Conservation (phyloP, 208 protist genomes). For the Paratrypanosoma confusum region DNA sequence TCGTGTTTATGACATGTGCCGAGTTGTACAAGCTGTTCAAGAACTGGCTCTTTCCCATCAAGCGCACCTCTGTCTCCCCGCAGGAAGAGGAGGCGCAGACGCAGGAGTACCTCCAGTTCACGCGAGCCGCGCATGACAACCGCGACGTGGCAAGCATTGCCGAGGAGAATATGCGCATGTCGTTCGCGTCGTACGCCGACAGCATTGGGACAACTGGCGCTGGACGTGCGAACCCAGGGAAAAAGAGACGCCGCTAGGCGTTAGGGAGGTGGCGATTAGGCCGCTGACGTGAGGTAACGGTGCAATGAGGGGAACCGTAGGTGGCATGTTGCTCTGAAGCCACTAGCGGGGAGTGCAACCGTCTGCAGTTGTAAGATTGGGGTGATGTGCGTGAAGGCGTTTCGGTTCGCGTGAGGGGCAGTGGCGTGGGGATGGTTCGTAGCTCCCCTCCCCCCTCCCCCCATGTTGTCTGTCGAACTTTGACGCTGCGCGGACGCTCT, state of each 20-base stretch:
- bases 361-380: too few relatives aligned
- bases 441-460: too few relatives aligned
- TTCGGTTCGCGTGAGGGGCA: too few relatives aligned
- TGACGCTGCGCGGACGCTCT: too few relatives aligned
- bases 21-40: constrained; percentile 82
- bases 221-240: not conserved
- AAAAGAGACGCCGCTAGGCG: not conserved
- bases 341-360: not conserved
- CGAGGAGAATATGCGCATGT: constrained; percentile 78
- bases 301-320: constrained; percentile 9
- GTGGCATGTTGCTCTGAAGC: not conserved
- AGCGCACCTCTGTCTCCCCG: constrained; percentile 14
- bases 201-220: constrained; percentile 43
- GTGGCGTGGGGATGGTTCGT: too few relatives aligned
- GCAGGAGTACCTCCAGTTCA: constrained; percentile 60
- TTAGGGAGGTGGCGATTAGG: not conserved
- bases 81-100: constrained; percentile 27
- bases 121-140: constrained; percentile 25
- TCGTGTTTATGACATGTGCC: constrained; percentile 41
- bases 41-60: constrained; percentile 69
- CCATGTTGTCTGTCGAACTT: too few relatives aligned
- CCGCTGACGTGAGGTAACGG: not conserved
- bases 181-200: constrained; percentile 55
- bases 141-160: constrained; percentile 52
- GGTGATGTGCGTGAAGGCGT: too few relatives aligned